Evolutionary conservation across 2,329 filamentous ascomycete species (phyloP).

Genomic region (Paracamarosporium sp.): DNA sequence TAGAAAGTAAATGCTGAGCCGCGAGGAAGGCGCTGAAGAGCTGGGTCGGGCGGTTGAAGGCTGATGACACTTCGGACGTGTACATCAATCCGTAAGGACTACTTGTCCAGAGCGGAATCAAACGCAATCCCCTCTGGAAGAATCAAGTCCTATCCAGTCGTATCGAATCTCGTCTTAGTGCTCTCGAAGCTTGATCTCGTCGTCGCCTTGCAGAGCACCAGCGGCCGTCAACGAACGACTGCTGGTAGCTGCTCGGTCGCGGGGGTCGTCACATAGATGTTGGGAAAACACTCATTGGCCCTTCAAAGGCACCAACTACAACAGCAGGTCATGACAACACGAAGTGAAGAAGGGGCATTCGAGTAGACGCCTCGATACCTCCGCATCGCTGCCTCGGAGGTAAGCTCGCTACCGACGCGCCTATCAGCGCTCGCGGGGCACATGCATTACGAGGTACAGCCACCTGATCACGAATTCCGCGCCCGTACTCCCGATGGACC

Average conservation of each 20-base stretch:
- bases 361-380: neutral
- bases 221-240: slow-evolving; percentile 1
- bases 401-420: slow-evolving; percentile 1
- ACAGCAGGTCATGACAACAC: neutral
- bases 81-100: neutral
- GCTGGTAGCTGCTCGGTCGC: neutral
- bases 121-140: neutral
- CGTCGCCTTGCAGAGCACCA: neutral
- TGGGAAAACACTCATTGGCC: neutral
- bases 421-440: slow-evolving; percentile 22
- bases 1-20: neutral
- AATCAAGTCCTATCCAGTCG: neutral
- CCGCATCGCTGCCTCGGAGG: slow-evolving; percentile 2
- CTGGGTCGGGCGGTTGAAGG: neutral
- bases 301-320: neutral
- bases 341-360: neutral
- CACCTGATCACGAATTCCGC: neutral
- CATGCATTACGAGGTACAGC: slow-evolving; percentile 1
- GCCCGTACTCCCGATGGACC: neutral
- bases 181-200: neutral
- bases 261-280: neutral
- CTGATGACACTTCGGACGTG: neutral
- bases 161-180: neutral
- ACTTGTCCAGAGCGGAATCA: neutral
- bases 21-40: neutral